Percentiles rank a stretch among this genome's conserved stretches.
Evolutionary conservation across 1,139 yeast genomes (phyloP).

Genomic region (Protomyces inundatus): DNA sequence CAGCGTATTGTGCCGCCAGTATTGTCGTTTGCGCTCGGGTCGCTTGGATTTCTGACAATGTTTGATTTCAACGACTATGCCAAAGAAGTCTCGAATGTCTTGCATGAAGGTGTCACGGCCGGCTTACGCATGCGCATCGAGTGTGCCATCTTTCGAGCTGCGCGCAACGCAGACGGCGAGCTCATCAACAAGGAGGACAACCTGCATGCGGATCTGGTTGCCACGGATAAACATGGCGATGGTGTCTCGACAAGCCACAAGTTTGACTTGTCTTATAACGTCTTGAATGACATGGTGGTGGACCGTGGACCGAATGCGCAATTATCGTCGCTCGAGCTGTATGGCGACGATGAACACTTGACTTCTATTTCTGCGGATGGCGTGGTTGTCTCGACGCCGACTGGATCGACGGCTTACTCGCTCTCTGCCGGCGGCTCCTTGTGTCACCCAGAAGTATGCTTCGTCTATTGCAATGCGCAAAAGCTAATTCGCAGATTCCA

Average conservation of each 20-base stretch:
- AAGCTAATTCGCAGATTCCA: background rate
- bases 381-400: conserved; percentile 74
- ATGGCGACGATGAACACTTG: conserved; percentile 65
- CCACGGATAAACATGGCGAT: conserved; percentile 35
- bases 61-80: conserved; percentile 58
- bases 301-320: conserved; percentile 83
- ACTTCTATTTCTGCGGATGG: conserved; percentile 91
- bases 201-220: conserved; percentile 32
- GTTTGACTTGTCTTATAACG: conserved; percentile 46
- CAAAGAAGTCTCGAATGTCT: conserved; percentile 51
- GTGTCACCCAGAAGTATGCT: conserved; percentile 61
- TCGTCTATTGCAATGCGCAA: background rate
- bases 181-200: conserved; percentile 29
- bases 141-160: conserved; percentile 58
- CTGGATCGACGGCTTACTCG: conserved; percentile 89
- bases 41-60: conserved; percentile 76
- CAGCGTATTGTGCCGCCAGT: conserved; percentile 79
- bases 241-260: conserved; percentile 30
- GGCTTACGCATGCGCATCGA: conserved; percentile 71
- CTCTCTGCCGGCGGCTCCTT: conserved; percentile 83
- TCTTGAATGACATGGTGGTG: conserved; percentile 76
- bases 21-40: conserved; percentile 72
- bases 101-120: conserved; percentile 59
- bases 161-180: conserved; percentile 27
- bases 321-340: conserved; percentile 69